A percentile compares a stretch with the other conserved stretches of the same genome.
These are phyloP conservation scores for Fusarium citri DNA, from an alignment of 2,329 filamentous ascomycete species.

Conservation along the genomic window DNA sequence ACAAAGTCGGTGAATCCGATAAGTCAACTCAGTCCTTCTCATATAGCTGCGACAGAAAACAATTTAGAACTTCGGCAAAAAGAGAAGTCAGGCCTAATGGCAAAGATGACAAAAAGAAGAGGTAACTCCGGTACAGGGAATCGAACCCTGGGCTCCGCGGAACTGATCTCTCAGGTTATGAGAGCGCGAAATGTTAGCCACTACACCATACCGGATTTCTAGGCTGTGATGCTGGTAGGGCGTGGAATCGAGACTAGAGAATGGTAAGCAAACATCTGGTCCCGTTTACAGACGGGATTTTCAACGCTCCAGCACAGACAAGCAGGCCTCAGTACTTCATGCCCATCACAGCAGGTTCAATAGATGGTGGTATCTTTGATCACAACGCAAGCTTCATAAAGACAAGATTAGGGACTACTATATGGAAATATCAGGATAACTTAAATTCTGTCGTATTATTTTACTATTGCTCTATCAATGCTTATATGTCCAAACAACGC, in stretches of 20 bases:
- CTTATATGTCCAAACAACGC: not conserved
- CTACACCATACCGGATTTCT: slow-evolving; percentile 49
- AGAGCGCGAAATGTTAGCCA: slow-evolving; percentile 51
- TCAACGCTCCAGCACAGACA: no score
- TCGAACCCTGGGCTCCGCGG: slow-evolving; percentile 47
- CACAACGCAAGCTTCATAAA: no score
- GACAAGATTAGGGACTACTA: rapidly evolving
- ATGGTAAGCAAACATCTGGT: rapidly evolving
- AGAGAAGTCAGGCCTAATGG: no score
- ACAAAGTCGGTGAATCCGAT: not conserved
- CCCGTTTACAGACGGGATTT: no score
- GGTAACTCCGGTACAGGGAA: slow-evolving; percentile 44
- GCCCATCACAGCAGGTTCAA: not conserved
- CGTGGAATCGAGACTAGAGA: rapidly evolving
- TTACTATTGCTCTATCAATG: not conserved
- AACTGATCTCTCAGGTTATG: slow-evolving; percentile 43
- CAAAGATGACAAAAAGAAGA: no score
- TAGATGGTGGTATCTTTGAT: rapidly evolving
- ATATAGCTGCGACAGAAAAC: no score
- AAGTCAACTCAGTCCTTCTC: no score
- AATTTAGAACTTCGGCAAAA: no score
- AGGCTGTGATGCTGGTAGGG: no score
- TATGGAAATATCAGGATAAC: not conserved
- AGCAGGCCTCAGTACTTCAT: not conserved
- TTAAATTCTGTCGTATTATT: not conserved